A percentile compares a stretch with the other conserved stretches of the same genome.
These are phyloP conservation scores for Acidomyces sp. DNA, from an alignment of 495 filamentous ascomycete species.

Conservation along the genomic window DNA sequence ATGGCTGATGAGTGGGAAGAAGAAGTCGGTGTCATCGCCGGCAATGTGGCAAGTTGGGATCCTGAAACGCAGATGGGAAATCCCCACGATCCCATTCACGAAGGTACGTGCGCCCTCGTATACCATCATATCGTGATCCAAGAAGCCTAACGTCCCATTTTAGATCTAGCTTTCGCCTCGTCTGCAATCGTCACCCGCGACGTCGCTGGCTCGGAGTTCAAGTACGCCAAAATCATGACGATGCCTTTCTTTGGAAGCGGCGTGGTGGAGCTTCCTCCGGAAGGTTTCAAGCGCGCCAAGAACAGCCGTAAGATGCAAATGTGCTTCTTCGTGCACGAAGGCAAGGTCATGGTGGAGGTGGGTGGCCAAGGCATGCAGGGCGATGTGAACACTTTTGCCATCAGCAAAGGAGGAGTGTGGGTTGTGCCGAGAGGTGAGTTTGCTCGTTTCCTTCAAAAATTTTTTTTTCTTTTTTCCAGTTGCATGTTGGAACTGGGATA, in stretches of 20 bases:
- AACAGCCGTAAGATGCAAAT: conserved; percentile 89
- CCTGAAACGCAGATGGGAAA: conserved; percentile 35
- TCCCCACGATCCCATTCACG: conserved; percentile 45
- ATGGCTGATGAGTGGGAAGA: conserved; percentile 41
- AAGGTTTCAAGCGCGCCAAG: conserved; percentile 71
- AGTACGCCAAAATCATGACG: conserved; percentile 74
- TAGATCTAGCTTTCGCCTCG: conserved; percentile 64
- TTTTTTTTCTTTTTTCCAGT: too few species aligned
- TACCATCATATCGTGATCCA: background rate
- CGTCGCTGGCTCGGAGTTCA: conserved; percentile 62
- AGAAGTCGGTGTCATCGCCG: conserved; percentile 43
- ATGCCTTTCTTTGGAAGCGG: conserved; percentile 76
- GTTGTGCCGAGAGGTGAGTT: conserved; percentile 85
- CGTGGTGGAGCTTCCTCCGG: conserved; percentile 73
- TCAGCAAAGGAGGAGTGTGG: conserved; percentile 76
- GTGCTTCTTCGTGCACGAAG: conserved; percentile 77
- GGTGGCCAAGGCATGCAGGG: conserved; percentile 35
- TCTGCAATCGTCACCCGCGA: conserved; percentile 60
- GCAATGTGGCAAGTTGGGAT: conserved; percentile 46
- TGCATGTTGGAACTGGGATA: too few species aligned
- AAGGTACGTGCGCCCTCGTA: conserved; percentile 33
- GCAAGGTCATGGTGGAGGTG: conserved; percentile 62
- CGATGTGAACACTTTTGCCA: conserved; percentile 51
- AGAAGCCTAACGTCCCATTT: background rate
- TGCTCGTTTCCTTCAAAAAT: conserved; percentile 7